Conservation (phyloP, 495 filamentous ascomycete species). For the Penicillium crystallinum region DNA sequence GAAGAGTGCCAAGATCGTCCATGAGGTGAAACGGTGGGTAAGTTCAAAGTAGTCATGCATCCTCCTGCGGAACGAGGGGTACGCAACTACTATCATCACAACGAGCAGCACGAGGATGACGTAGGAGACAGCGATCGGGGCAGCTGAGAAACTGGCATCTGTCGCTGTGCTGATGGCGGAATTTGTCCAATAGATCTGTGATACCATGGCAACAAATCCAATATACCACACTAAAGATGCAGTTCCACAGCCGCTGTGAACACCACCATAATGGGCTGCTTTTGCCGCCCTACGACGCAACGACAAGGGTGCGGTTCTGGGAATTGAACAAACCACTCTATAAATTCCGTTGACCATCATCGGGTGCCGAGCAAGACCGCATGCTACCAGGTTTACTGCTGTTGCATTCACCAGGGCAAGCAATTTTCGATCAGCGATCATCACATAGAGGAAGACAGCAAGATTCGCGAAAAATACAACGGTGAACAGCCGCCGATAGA, state of each 20-base stretch:
- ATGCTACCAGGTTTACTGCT: constrained; percentile 36
- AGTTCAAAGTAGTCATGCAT: constrained; percentile 64
- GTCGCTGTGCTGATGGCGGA: constrained; percentile 14
- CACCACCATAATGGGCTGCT: constrained; percentile 66
- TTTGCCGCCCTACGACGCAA: constrained; percentile 57
- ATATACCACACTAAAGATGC: constrained; percentile 63
- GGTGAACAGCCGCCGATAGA: constrained; percentile 42
- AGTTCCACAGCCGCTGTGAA: constrained; percentile 60
- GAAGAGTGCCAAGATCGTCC: constrained; percentile 56
- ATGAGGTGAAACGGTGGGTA: constrained; percentile 63
- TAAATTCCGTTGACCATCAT: constrained; percentile 63
- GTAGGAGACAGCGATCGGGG: constrained; percentile 15
- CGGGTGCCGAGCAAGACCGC: constrained; percentile 58
- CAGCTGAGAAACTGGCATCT: constrained; percentile 10
- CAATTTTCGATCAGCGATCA: constrained; percentile 12
- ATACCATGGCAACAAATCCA: constrained; percentile 38
- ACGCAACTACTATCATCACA: constrained; percentile 30
- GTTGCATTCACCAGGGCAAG: constrained; percentile 32
- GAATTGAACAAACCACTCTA: constrained; percentile 47
- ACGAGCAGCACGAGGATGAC: constrained; percentile 24
- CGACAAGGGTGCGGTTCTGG: constrained; percentile 50
- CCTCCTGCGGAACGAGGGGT: constrained; percentile 48
- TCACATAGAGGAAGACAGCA: constrained; percentile 32
- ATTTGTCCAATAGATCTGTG: constrained; percentile 28
- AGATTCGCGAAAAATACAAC: constrained; percentile 41